Conservation (phyloP, 345 rosid genomes). For the Atalantia buxifolia region DNA sequence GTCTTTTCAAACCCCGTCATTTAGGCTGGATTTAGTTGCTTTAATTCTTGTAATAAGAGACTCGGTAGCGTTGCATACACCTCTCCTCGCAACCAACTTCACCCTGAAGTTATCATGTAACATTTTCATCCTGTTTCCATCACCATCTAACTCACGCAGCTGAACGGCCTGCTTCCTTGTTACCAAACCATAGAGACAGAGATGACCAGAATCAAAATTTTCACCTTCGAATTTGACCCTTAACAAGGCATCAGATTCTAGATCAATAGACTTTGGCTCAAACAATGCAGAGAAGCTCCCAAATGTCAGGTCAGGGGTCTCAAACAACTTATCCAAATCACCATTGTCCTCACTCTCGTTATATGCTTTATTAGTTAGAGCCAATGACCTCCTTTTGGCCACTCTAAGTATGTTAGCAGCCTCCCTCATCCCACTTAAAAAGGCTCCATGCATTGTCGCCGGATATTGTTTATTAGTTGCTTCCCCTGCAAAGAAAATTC, state of each 20-base stretch:
- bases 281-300: constrained; percentile 57
- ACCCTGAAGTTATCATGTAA: constrained; percentile 36
- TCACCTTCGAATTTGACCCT: constrained; percentile 38
- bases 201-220: constrained; percentile 19
- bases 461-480: constrained; percentile 95
- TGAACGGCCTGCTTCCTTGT: constrained; percentile 51
- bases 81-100: constrained; percentile 44
- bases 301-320: constrained; percentile 50
- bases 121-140: constrained; percentile 41
- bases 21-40: constrained; percentile 37
- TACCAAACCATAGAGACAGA: constrained; percentile 50
- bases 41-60: constrained; percentile 50
- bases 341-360: constrained; percentile 26
- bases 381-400: constrained; percentile 54
- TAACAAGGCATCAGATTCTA: constrained; percentile 44
- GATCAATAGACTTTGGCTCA: constrained; percentile 49
- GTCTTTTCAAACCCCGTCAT: neutral
- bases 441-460: constrained; percentile 98
- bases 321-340: constrained; percentile 38
- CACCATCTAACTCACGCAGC: constrained; percentile 48
- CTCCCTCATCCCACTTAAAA: constrained; percentile 97
- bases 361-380: constrained; percentile 23
- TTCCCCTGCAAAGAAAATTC: constrained; percentile 97
- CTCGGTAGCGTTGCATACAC: constrained; percentile 42
- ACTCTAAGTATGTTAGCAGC: constrained; percentile 83